phyloP scores from a whole-genome alignment of 768 basidiomycete genomes.

The Suillus sp. region DNA sequence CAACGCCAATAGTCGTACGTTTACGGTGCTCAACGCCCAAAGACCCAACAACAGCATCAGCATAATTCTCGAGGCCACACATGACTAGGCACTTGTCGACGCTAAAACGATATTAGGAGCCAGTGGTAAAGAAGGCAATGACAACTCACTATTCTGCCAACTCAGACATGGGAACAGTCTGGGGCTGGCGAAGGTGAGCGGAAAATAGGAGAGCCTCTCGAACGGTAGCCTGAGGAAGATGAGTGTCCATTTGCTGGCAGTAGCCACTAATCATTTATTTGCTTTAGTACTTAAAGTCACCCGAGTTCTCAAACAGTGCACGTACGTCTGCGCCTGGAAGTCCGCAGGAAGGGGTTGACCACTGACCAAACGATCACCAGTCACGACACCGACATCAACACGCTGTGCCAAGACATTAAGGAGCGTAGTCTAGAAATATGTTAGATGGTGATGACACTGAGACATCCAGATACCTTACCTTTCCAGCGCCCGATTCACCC shows the following conservation, averaged over 20 bases:
- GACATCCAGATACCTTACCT: slow-evolving; percentile 21
- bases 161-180: slow-evolving; percentile 63
- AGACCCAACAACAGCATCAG: slow-evolving; percentile 79
- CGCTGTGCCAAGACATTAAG: slow-evolving; percentile 74
- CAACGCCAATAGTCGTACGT: slow-evolving; percentile 89
- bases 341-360: slow-evolving; percentile 60
- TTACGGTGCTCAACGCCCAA: slow-evolving; percentile 74
- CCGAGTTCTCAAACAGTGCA: slow-evolving; percentile 76
- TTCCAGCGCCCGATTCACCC: slow-evolving; percentile 81
- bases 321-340: slow-evolving; percentile 54
- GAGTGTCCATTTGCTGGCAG: slow-evolving; percentile 78
- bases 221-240: slow-evolving; percentile 80
- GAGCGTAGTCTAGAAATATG: slow-evolving; percentile 64
- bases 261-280: slow-evolving; percentile 26
- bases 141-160: slow-evolving; percentile 60
- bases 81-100: slow-evolving; percentile 84
- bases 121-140: not conserved
- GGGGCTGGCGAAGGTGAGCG: slow-evolving; percentile 81
- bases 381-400: slow-evolving; percentile 68
- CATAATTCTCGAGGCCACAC: slow-evolving; percentile 79
- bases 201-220: slow-evolving; percentile 86
- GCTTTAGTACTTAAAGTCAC: slow-evolving; percentile 25
- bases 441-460: slow-evolving; percentile 20
- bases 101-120: not conserved
- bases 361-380: slow-evolving; percentile 67